Base-by-base conservation (phyloP, 768 basidiomycete species). In the Xerocomus brunneocitrinus region DNA sequence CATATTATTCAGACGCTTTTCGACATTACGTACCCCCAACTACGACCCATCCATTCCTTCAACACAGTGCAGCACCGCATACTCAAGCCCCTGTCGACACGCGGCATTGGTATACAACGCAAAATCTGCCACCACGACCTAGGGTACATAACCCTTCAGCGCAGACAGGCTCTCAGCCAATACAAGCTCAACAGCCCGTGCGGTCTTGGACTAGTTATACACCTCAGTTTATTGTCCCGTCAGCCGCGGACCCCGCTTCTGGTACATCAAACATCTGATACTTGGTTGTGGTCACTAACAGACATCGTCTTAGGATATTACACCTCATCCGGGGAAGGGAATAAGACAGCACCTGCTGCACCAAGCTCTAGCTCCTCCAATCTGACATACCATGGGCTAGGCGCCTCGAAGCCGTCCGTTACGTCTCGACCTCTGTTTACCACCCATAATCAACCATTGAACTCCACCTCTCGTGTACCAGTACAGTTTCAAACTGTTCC, bases 61-160 rank as follows among this genome's bases (percentile, higher is more conserved):
- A 40, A 10, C 19, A 43, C 10, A 47, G 19, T 53, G 12, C 32
- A n/a, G 39, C 12, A n/a, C 46, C 43, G 16, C 40, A 27, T 55
- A 36, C 44, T 4, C 54, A 48, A 12, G 16, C 30, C 28, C 52
- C 54, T 50, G 24, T 49, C n/a, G 8, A 51, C 24, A 13, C 47
- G n/a, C 30, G 41, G n/a, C 55, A 61, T 58, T 39, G 62, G 51
- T 52, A 58, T 46, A 28, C 58, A 10, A 30, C 50, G 32, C 62
- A 52, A 46, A 55, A 50, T 45, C n/a, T 45, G 41, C 54, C 57
- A 1, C 42, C 34, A 8, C 62, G 52, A 34, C 24, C 50, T 24
- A 22, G 32, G 35, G 16, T 24, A 35, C 40, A 57, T 28, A 49
- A 42, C 38, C 34, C 55, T 42, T 36, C 24, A 22, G 25, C 13